Percentiles rank a stretch among this genome's conserved stretches.
Evolutionary conservation across 768 basidiomycete species (phyloP).

Genomic region (Austroboletus festivus): DNA sequence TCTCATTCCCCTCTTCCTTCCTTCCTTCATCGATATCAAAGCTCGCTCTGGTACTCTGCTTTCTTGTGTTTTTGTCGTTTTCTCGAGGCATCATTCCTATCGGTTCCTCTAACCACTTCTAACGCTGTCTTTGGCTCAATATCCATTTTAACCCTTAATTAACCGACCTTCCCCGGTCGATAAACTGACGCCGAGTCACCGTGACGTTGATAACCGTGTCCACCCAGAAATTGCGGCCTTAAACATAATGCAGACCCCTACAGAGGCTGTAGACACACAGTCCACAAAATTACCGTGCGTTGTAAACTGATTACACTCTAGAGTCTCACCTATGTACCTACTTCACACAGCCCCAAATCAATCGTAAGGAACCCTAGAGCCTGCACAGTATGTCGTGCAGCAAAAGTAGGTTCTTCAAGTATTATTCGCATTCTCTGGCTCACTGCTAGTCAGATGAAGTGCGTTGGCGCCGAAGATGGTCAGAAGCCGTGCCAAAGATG

Average conservation of each 20-base stretch:
- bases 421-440: conserved; percentile 13
- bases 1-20: conserved; percentile 28
- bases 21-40: conserved; percentile 30
- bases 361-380: conserved; percentile 55
- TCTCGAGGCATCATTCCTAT: background rate
- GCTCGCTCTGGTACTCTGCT: conserved; percentile 12
- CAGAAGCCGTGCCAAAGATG: conserved; percentile 80
- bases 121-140: conserved; percentile 12
- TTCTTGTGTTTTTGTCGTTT: conserved; percentile 5
- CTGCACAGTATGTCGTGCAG: conserved; percentile 81
- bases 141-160: conserved; percentile 36
- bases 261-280: conserved; percentile 29
- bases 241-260: conserved; percentile 28
- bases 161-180: conserved; percentile 40
- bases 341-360: conserved; percentile 39
- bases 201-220: conserved; percentile 38
- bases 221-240: conserved; percentile 13
- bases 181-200: conserved; percentile 41
- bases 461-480: conserved; percentile 85
- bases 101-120: conserved; percentile 1
- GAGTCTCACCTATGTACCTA: conserved; percentile 11
- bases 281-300: conserved; percentile 31
- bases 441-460: conserved; percentile 68
- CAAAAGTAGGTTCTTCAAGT: conserved; percentile 53
- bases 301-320: conserved; percentile 2